Base-by-base conservation (phyloP, 1,284 basidiomycete genomes). In the Heliocybe sulcata region DNA sequence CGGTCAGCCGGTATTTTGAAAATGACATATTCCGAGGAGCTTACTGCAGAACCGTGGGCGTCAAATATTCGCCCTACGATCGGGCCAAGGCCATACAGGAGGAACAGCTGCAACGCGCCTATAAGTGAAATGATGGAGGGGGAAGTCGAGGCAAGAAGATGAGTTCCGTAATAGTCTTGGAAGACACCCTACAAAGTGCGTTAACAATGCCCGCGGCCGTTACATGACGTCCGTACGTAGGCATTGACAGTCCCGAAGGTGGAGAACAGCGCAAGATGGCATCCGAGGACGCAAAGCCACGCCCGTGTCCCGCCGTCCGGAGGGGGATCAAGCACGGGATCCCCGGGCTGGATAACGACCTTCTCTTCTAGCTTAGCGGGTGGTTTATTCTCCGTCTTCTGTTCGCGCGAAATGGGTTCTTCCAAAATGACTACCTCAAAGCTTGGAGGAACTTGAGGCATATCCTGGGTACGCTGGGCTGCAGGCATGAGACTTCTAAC, bases 41-140 rank as follows among this genome's bases (percentile, higher is more conserved):
- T 25, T 48, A 64, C 63, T 4, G 47, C 55, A 12, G 63, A 58
- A 14, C 60, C 66, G 57, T 71, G 57, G 22, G 69, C 69, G 62
- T 76, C 74, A 55, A 74, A 74, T 54, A 72, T 16, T 62, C 65
- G 14, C 63, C 72, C 72, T 64, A 66, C 56, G 27, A 69, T 53
- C 9, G 67, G 68, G 2, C 66, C 65, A 2, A 66, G 57, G 3
- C 61, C 69, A 57, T 60, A 79, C 63, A 67, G 72, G 57, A 69
- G 69, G 64, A 73, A 77, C 1, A 79, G 59, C 57, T 77, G 76
- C 35, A 77, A 53, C 10, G 77, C 72, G 9, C 77, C 76, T 56
- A 79, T 77, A 71, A 75, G 75, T 2, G 77, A 71, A 58, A 77
- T 78, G 14, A 63, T 69, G 12, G 74, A 77, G 2, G 65, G 20